Percentiles rank a stretch among this genome's conserved stretches.
Evolutionary conservation across 139 green algal species (phyloP).

Genomic region (Astrephomene gubernaculifera): DNA sequence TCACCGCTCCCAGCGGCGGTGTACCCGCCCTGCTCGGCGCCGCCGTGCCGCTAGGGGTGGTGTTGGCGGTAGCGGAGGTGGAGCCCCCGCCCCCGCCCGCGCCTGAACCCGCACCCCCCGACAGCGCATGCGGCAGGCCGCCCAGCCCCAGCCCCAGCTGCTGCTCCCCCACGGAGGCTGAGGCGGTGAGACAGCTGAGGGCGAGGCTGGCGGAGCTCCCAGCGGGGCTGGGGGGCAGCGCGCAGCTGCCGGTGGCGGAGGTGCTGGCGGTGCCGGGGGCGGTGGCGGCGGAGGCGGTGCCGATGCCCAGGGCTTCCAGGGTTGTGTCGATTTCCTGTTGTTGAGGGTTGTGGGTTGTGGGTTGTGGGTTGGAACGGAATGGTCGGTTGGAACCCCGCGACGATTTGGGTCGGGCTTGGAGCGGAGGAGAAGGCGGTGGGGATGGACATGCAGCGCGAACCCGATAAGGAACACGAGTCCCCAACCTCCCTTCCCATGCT

Average conservation of each 20-base stretch:
- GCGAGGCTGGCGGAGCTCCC: conserved; percentile 16
- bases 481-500: too few species aligned
- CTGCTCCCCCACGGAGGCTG: too few species aligned
- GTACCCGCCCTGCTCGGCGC: not conserved
- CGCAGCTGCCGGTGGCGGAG: not conserved
- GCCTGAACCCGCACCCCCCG: not conserved
- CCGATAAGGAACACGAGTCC: too few species aligned
- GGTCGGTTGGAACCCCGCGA: too few species aligned
- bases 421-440: too few species aligned
- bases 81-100: too few species aligned
- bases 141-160: not conserved
- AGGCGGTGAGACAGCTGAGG: conserved; percentile 25
- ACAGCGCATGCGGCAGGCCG: not conserved
- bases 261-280: not conserved
- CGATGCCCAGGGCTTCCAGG: conserved; percentile 41
- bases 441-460: too few species aligned
- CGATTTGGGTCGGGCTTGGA: too few species aligned
- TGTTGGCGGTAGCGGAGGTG: too few species aligned
- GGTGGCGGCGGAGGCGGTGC: not conserved
- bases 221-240: not conserved
- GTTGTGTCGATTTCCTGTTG: conserved; percentile 40
- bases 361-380: too few species aligned
- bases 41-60: conserved; percentile 13
- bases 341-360: not conserved
- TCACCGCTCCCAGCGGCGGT: not conserved